Base-by-base conservation (phyloP, 164 flowering plant genomes). In the Sextonia rubra region DNA sequence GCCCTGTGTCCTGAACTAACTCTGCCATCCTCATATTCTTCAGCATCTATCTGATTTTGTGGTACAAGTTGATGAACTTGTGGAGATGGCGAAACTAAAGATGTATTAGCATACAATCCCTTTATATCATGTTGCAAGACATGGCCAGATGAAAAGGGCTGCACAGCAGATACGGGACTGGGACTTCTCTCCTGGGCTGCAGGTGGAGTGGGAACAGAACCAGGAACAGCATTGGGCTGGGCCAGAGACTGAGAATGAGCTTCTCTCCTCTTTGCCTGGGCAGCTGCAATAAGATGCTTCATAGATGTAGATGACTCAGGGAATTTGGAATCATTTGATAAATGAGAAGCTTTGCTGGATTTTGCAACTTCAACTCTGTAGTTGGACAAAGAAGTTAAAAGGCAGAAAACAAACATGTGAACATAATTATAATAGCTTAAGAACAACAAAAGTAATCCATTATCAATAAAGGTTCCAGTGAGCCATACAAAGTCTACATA, bases 281-380 rank as follows among this genome's bases (percentile, higher is more conserved):
- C 99, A 77, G 86, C 97, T 52, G 98, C 98, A 82, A 95, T 95
- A 22, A 94, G 98, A 83, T 89, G 83, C 79, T 78, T 92, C 90
- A 94, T 90, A 55, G 99, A 87, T 73, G 74, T 77, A 58, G 29
- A 82, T 69, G 97, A 83, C 69, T 92, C 92, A 29, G 79, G 68
- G 66, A 73, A 71, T 75, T 77, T 87, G 68, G 83, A 72, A 67
- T 86, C 90, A 48, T 71, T 27, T 64, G 74, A 58, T 64, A 80
- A 80, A 77, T 70, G 73, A 61, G 44, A 29, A 47, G 76, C 49
- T 77, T 76, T 82, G 71, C 82, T 86, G 27, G 82, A 88, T 71
- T 73, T 80, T 49, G 12, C 65, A 76, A 61, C 74, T 64, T 86
- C 87, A 60, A 74, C 29, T 75, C 92, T 89, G 81, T 49, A 71